Evolutionary conservation across 371 early-diverging fungal genomes (phyloP).

Genomic region (Nosema bombycis): DNA sequence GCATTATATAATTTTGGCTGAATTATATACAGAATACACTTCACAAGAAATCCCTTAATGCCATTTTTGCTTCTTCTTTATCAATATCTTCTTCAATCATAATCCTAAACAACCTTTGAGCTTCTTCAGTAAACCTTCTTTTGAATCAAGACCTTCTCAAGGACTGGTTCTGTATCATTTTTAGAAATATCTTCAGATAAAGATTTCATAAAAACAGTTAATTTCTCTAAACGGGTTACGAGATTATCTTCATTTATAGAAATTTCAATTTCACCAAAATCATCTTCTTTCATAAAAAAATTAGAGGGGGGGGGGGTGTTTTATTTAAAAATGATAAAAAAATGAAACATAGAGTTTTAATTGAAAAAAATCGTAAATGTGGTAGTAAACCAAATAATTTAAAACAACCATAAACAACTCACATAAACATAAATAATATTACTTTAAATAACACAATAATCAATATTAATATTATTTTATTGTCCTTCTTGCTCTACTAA

Average conservation of each 20-base stretch:
- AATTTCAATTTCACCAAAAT: neutral
- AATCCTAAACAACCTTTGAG: neutral
- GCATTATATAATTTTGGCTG: no score
- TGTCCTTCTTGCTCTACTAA: slow-evolving; percentile 15
- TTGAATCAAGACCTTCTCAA: slow-evolving; percentile 9
- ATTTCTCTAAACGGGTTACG: slow-evolving; percentile 14
- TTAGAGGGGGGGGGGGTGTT: no score
- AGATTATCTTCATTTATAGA: slow-evolving; percentile 15
- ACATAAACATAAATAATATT: no score
- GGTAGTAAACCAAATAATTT: no score
- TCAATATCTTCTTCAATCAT: slow-evolving; percentile 12
- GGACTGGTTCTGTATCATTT: neutral
- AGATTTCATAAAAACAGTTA: slow-evolving; percentile 6
- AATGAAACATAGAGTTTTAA: no score
- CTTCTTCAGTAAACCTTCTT: slow-evolving; percentile 25
- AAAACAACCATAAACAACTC: no score
- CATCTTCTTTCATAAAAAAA: neutral
- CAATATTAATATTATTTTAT: no score
- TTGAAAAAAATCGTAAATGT: no score
- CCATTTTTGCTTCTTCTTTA: slow-evolving; percentile 11
- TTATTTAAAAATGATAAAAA: no score
- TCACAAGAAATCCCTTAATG: neutral
- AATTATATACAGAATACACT: no score
- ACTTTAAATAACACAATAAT: no score
- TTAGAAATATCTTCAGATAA: neutral